Evolutionary conservation across 495 filamentous ascomycete species (phyloP), one percentile per base, ranked within the genome.

Genomic region (Xylaria sp.): DNA sequence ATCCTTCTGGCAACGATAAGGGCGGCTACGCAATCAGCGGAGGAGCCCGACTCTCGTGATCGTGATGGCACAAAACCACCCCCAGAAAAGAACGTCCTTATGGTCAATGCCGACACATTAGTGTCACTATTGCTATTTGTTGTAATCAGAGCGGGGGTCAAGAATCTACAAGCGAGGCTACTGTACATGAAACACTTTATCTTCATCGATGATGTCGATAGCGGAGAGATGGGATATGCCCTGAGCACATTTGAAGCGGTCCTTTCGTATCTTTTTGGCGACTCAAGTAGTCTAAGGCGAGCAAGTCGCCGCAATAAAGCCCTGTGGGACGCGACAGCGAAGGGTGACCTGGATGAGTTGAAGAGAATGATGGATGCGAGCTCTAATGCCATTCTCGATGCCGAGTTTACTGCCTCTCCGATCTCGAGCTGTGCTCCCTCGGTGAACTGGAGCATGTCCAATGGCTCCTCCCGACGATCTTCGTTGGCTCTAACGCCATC

Each of bases 221-320:
- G 90, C 76, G 97, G 97, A 41, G 97, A 99, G 82, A 92, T 95
- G 84, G 97, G 97, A 31, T 99, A 99, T 82, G 94, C 97, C 7
- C 82, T 99, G 41, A 98, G 95, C 77, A 99, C 97, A 0, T 92
- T 97, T 61, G 97, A 99, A 81, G 97, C 93, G 0, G 97, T 99
- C 5, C 82, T 99, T 15, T 92, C 94, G 11, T 98, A 99, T 80
- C 87, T 99, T 21, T 87, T 91, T 26, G 90, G 89, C 33, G 94
- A 97, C 73, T 94, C 94, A 0, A 91, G 90, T 24, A 92, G 89
- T 26, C 80, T 99, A 44, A 88, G 93, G 68, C 90, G 89, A 75
- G 92, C 95, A 14, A 99, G 97, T 79, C 86, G 88, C 59, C 86
- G 93, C 17, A 99, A 99, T 77, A 90, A 90, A 76, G 88, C 89